These are phyloP conservation scores for Fusarium foetens DNA, from an alignment of 2,329 filamentous ascomycete genomes.

Conservation along the genomic window DNA sequence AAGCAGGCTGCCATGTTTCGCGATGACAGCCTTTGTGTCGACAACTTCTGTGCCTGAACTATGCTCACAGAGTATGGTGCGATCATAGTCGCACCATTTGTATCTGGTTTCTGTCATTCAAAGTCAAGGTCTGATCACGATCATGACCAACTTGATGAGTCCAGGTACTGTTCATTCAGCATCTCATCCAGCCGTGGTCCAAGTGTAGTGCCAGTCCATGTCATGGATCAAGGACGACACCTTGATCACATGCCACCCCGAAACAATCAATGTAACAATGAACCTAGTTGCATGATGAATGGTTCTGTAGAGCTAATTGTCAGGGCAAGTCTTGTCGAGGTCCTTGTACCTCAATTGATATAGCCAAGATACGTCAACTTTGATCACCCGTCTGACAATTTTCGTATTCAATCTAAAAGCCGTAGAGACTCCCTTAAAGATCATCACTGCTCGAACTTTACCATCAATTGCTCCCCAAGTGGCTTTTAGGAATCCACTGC, in stretches of 20 bases:
- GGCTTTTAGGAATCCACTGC: no score
- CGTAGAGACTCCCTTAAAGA: no score
- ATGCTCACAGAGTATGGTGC: no score
- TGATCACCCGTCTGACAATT: fast-evolving
- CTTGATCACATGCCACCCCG: no score
- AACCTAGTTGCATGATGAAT: fast-evolving
- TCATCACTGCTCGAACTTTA: neutral
- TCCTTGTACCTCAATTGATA: neutral
- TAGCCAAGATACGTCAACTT: neutral
- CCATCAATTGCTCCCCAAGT: fast-evolving
- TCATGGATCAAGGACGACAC: no score
- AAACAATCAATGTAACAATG: no score
- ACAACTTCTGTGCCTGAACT: no score
- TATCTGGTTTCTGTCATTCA: no score
- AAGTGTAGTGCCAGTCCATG: neutral
- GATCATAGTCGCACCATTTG: no score
- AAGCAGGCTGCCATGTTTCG: fast-evolving
- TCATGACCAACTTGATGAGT: neutral
- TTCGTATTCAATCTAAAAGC: no score
- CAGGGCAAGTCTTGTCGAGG: neutral
- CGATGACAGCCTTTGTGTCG: neutral
- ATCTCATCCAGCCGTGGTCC: no score
- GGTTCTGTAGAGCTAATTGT: no score
- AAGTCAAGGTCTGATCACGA: neutral
- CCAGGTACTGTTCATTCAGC: neutral